Evolutionary conservation across 2,329 filamentous ascomycete species (phyloP).

Genomic region (Epichloe festucae): DNA sequence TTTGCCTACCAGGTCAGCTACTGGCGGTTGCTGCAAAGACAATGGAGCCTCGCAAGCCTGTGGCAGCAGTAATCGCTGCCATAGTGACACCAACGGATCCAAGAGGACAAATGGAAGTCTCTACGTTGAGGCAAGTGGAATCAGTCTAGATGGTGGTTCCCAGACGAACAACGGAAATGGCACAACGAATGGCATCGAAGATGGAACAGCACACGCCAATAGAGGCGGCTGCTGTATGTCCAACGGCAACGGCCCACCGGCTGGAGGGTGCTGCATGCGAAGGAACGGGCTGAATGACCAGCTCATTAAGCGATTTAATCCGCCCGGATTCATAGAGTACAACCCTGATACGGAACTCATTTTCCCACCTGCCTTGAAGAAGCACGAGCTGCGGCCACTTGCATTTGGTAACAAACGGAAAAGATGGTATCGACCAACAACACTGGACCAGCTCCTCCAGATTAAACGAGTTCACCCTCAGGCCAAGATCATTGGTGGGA

Average conservation of each 20-base stretch:
- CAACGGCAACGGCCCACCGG: conserved; percentile 30
- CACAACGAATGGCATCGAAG: background rate
- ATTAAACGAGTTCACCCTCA: conserved; percentile 78
- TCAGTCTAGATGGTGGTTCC: background rate
- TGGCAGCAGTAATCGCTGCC: conserved; percentile 25
- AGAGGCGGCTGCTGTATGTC: conserved; percentile 62
- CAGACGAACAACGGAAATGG: background rate
- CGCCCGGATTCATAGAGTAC: conserved; percentile 88
- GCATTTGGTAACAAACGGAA: conserved; percentile 92
- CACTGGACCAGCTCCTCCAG: conserved; percentile 72
- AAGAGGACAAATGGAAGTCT: background rate
- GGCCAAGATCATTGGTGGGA: conserved; percentile 90
- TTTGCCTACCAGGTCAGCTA: background rate
- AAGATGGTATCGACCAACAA: conserved; percentile 84
- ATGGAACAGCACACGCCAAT: background rate
- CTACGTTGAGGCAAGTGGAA: background rate
- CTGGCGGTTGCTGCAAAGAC: conserved; percentile 2
- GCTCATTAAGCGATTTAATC: conserved; percentile 58
- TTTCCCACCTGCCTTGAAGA: conserved; percentile 75
- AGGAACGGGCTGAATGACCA: conserved; percentile 35
- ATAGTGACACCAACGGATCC: conserved; percentile 25
- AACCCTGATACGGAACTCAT: conserved; percentile 90
- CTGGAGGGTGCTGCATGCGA: conserved; percentile 56
- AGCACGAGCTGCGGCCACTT: conserved; percentile 68
- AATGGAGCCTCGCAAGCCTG: background rate